These are phyloP conservation scores for Pichia exigua DNA, from an alignment of 805 yeast genomes.

Conservation along the genomic window DNA sequence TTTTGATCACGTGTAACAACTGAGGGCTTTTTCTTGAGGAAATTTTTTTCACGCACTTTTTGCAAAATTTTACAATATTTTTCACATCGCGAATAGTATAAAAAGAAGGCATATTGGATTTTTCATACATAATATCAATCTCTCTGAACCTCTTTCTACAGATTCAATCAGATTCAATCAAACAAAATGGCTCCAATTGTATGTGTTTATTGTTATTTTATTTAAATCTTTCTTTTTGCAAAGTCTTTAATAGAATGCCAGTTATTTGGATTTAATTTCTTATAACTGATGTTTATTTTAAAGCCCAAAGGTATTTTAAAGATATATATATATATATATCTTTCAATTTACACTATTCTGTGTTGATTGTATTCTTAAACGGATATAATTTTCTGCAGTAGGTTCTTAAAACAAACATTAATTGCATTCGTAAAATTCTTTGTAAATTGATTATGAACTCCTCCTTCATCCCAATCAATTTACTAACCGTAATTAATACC, in stretches of 20 bases:
- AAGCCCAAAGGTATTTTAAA: slow-evolving; percentile 7
- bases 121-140: no score
- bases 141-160: neutral
- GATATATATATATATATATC: no score
- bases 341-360: slow-evolving; percentile 17
- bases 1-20: no score
- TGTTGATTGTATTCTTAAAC: neutral
- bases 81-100: neutral
- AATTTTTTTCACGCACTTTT: neutral
- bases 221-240: neutral
- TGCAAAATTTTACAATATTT: neutral
- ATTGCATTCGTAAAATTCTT: slow-evolving; percentile 6
- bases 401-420: slow-evolving; percentile 5
- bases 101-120: neutral
- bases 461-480: neutral
- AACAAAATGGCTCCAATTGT: slow-evolving; percentile 31
- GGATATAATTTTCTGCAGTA: slow-evolving; percentile 5
- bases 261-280: slow-evolving; percentile 1
- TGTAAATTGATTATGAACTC: neutral
- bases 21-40: no score
- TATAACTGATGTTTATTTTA: slow-evolving; percentile 17
- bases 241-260: slow-evolving; percentile 23
- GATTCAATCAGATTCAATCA: neutral
- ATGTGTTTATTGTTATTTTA: slow-evolving; percentile 16
- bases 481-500: slow-evolving; percentile 6